A percentile compares a stretch with the other conserved stretches of the same genome.
Evolutionary conservation across 202 grass and related monocot genomes (phyloP).

Genomic region (Saccharum hybrid): DNA sequence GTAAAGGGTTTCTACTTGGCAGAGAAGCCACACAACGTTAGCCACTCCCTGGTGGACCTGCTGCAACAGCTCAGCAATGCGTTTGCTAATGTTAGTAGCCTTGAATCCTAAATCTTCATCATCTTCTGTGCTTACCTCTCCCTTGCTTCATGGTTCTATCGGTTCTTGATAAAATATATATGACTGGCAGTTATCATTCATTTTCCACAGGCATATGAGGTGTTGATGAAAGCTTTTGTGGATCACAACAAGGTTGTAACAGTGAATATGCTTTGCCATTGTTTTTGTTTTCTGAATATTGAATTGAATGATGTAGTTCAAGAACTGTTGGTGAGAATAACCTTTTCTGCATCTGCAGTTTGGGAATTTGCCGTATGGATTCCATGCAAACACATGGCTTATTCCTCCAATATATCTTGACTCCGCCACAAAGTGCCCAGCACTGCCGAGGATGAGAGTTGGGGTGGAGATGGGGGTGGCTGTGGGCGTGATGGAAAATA

Average conservation of each 20-base stretch:
- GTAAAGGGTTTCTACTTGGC: constrained; percentile 83
- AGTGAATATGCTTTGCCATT: constrained; percentile 20
- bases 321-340: constrained; percentile 14
- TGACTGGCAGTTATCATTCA: constrained; percentile 8
- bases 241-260: constrained; percentile 84
- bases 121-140: background rate
- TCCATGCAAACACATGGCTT: no score
- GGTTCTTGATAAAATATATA: background rate
- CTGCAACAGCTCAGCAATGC: constrained; percentile 91
- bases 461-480: no score
- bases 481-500: no score
- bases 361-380: no score
- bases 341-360: no score
- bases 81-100: constrained; percentile 85
- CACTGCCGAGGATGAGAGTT: no score
- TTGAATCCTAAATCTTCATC: background rate
- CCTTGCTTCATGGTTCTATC: constrained; percentile 13
- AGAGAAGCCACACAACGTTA: constrained; percentile 65
- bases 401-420: no score
- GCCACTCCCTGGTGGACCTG: constrained; percentile 82
- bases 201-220: constrained; percentile 71
- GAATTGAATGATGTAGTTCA: constrained; percentile 31
- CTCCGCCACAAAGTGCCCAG: no score
- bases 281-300: constrained; percentile 14
- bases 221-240: constrained; percentile 88